A percentile compares a stretch with the other conserved stretches of the same genome.
These are phyloP conservation scores for Tritrichomonas musculus DNA, from an alignment of 208 protist genomes.

Conservation along the genomic window DNA sequence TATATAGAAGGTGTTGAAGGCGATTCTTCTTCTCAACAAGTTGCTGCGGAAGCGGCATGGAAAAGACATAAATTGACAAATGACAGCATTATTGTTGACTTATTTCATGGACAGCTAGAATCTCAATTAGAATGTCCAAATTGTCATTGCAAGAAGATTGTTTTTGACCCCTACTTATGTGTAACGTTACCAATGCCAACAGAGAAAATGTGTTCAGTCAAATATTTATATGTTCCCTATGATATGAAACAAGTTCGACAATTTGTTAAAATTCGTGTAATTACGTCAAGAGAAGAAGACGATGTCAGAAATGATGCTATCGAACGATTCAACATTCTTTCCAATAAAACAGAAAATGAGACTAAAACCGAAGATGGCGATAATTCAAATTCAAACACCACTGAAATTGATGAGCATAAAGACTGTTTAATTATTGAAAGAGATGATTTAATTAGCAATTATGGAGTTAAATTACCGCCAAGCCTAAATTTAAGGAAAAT, in stretches of 20 bases:
- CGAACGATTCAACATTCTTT: not conserved
- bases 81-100: not conserved
- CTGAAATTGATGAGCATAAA: not conserved
- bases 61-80: not conserved
- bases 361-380: not conserved
- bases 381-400: not conserved
- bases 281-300: not conserved
- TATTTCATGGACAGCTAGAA: not conserved
- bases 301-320: not conserved
- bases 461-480: not conserved
- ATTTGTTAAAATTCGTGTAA: not conserved
- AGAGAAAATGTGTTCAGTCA: not conserved
- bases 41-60: not conserved
- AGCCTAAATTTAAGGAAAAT: not conserved
- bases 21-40: not conserved
- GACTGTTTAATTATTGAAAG: not conserved
- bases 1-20: constrained; percentile 43
- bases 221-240: not conserved
- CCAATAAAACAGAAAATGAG: not conserved
- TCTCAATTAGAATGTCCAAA: not conserved
- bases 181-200: not conserved
- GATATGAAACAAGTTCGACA: not conserved
- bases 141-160: not conserved
- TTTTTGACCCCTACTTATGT: not conserved
- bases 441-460: not conserved